A percentile compares a stretch with the other conserved stretches of the same genome.
phyloP scores from a whole-genome alignment of 1,284 basidiomycete species.

The Prillingera fragicola region DNA sequence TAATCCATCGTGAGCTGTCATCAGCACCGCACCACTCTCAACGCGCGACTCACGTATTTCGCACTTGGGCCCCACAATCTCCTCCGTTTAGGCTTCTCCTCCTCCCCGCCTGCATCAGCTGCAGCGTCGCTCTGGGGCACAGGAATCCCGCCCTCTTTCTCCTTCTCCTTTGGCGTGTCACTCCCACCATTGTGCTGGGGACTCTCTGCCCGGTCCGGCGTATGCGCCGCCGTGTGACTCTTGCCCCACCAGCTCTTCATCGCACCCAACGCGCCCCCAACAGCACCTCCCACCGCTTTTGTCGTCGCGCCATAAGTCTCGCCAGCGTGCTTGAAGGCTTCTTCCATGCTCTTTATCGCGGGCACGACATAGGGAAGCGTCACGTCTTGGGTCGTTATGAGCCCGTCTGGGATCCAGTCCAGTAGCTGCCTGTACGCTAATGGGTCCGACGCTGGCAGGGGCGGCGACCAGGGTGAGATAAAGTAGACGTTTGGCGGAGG shows the following conservation, averaged over 20 bases:
- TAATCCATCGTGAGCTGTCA: conserved; percentile 29
- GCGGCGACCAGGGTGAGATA: conserved; percentile 42
- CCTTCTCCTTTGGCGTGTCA: conserved; percentile 2
- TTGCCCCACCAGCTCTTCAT: conserved; percentile 11
- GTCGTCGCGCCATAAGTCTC: conserved; percentile 7
- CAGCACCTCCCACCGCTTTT: conserved; percentile 9
- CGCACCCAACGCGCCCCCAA: too few relatives aligned
- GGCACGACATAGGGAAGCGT: conserved; percentile 20
- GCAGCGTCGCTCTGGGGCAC: neutral
- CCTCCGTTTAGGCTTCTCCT: conserved; percentile 5
- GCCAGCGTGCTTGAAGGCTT: too few relatives aligned
- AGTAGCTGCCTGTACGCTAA: conserved; percentile 38
- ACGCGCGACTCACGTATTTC: conserved; percentile 9
- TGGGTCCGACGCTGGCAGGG: conserved; percentile 29
- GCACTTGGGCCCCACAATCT: conserved; percentile 21
- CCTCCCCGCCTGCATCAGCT: neutral
- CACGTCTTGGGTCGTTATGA: conserved; percentile 39
- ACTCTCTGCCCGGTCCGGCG: neutral
- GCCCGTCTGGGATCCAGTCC: conserved; percentile 36
- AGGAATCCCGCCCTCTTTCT: conserved; percentile 5
- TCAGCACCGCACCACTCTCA: neutral
- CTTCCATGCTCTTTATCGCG: conserved; percentile 4
- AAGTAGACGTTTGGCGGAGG: conserved; percentile 36
- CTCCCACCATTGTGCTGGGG: neutral
- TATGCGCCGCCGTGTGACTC: neutral